Evolutionary conservation across 139 green algal genomes (phyloP).

Genomic region (Chlamydomonas sp.): DNA sequence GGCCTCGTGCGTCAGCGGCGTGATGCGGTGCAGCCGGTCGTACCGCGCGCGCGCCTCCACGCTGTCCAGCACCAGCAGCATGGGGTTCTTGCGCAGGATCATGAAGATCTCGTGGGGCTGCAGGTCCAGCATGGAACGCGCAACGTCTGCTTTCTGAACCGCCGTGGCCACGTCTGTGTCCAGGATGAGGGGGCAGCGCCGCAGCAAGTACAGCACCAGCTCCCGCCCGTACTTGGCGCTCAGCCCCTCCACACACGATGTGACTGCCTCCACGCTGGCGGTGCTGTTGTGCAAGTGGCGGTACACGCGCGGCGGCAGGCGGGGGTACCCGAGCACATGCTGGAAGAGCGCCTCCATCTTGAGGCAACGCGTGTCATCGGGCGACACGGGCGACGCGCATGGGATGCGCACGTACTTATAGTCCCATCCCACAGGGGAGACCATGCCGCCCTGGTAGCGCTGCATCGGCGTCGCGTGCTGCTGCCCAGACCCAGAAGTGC

Average conservation of each 20-base stretch:
- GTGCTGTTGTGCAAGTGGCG: not conserved
- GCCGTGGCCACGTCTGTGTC: constrained; percentile 3
- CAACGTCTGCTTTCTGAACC: constrained; percentile 15
- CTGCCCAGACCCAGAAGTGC: too few relatives aligned
- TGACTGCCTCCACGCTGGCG: constrained; percentile 1
- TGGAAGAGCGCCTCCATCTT: constrained; percentile 50
- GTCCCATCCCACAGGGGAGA: too few relatives aligned
- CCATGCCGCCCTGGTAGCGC: too few relatives aligned
- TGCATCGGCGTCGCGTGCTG: too few relatives aligned
- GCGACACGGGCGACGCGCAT: constrained; percentile 16
- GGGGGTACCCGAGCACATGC: constrained; percentile 41
- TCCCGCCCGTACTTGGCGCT: constrained; percentile 22
- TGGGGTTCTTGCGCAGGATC: constrained; percentile 43
- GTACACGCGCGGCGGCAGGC: constrained; percentile 23
- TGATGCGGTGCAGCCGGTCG: constrained; percentile 22
- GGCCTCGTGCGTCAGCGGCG: constrained; percentile 12
- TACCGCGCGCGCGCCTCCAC: constrained; percentile 18
- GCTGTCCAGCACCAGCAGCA: constrained; percentile 30
- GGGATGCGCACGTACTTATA: constrained; percentile 28
- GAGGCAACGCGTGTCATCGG: constrained; percentile 16
- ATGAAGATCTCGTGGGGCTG: constrained; percentile 20
- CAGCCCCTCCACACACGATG: constrained; percentile 22
- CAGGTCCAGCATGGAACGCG: constrained; percentile 27
- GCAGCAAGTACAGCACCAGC: constrained; percentile 33
- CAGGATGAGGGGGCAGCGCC: not conserved